Conservation (phyloP, 768 basidiomycete genomes). For the Tubosaeta sp. region DNA sequence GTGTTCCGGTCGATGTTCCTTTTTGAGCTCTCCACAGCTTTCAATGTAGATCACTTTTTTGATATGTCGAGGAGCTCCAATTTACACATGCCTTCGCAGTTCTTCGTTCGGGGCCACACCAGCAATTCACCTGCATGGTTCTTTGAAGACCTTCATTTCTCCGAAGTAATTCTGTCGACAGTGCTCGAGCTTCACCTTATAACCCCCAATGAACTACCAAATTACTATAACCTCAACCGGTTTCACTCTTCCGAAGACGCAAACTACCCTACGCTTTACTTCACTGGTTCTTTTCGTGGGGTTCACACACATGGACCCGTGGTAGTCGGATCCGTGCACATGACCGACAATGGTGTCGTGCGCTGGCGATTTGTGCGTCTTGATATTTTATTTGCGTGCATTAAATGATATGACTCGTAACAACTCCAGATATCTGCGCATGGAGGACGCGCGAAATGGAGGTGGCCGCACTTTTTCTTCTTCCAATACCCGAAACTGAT, state of each 20-base stretch:
- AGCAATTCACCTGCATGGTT: conserved; percentile 28
- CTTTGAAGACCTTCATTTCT: conserved; percentile 53
- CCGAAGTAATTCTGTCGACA: conserved; percentile 62
- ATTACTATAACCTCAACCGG: conserved; percentile 16
- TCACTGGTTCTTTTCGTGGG: conserved; percentile 43
- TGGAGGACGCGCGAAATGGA: conserved; percentile 54
- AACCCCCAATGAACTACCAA: conserved; percentile 21
- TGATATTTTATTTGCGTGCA: background rate
- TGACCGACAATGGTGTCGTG: conserved; percentile 43
- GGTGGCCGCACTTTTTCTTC: conserved; percentile 33
- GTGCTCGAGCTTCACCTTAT: conserved; percentile 51
- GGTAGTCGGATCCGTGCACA: conserved; percentile 47
- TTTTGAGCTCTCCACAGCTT: conserved; percentile 31
- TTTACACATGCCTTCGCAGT: conserved; percentile 7
- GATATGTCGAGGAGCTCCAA: background rate
- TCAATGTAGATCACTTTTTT: conserved; percentile 40
- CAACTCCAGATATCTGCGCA: conserved; percentile 47
- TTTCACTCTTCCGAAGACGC: conserved; percentile 20
- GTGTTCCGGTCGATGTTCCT: background rate
- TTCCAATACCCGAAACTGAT: background rate
- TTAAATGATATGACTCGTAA: conserved; percentile 1
- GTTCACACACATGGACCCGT: conserved; percentile 38
- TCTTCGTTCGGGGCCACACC: conserved; percentile 20
- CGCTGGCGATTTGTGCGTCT: conserved; percentile 59
- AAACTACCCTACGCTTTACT: conserved; percentile 44